A percentile compares a stretch with the other conserved stretches of the same genome.
Evolutionary conservation across 2,329 filamentous ascomycete species (phyloP).

Genomic region (Orbilia oligospora): DNA sequence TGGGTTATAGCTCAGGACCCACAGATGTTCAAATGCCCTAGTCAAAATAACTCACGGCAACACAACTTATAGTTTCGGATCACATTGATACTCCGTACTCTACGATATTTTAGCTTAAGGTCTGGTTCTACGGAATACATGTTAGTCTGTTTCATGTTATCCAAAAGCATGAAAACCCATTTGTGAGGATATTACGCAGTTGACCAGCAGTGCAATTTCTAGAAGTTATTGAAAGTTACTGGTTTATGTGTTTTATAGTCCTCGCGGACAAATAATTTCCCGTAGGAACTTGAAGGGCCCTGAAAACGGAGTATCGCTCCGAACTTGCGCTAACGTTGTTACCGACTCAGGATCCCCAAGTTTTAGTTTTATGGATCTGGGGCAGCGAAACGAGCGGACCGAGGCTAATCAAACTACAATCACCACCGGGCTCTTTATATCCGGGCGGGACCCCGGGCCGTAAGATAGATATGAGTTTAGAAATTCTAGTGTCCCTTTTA

Average conservation of each 20-base stretch:
- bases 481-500: neutral
- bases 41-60: neutral
- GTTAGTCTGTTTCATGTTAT: too few species aligned
- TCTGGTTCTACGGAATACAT: too few species aligned
- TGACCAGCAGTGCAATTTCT: neutral
- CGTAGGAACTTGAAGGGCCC: neutral
- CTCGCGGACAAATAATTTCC: slow-evolving; percentile 16
- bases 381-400: neutral
- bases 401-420: neutral
- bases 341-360: neutral
- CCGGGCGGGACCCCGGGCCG: slow-evolving; percentile 49
- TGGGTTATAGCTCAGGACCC: too few species aligned
- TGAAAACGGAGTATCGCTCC: neutral
- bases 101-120: too few species aligned
- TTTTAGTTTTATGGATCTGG: neutral
- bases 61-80: neutral
- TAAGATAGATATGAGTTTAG: neutral
- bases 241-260: neutral
- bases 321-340: neutral
- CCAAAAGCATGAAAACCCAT: too few species aligned
- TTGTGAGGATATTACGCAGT: too few species aligned
- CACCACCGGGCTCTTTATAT: neutral
- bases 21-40: neutral
- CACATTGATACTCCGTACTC: too few species aligned
- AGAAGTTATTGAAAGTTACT: neutral